phyloP scores from a whole-genome alignment of 2,329 filamentous ascomycete genomes.

The Westerdykella ornata region DNA sequence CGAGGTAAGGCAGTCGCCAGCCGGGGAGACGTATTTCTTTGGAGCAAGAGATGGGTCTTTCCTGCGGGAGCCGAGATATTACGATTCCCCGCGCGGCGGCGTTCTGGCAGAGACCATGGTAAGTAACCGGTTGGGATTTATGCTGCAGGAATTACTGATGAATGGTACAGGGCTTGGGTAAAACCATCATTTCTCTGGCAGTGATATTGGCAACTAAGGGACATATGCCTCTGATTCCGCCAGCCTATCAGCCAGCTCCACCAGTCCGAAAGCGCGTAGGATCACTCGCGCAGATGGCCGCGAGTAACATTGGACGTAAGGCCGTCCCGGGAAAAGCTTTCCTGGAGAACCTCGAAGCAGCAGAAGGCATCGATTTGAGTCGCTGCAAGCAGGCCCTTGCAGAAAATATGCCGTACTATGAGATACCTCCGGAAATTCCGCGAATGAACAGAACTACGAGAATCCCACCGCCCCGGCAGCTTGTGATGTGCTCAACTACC shows the following conservation, averaged over 20 bases:
- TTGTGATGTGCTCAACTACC: constrained; percentile 63
- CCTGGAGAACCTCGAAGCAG: constrained; percentile 48
- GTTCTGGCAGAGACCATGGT: constrained; percentile 76
- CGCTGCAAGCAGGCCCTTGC: constrained; percentile 21
- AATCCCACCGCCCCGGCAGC: constrained; percentile 39
- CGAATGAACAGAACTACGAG: constrained; percentile 40
- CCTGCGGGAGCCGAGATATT: constrained; percentile 60
- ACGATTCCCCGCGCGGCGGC: constrained; percentile 68
- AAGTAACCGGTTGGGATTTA: neutral
- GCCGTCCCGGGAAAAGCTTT: constrained; percentile 64
- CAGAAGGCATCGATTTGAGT: constrained; percentile 44
- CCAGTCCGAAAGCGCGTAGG: constrained; percentile 47
- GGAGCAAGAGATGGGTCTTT: constrained; percentile 59
- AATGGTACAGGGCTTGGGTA: constrained; percentile 51
- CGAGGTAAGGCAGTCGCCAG: constrained; percentile 53
- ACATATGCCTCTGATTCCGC: constrained; percentile 60
- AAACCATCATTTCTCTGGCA: constrained; percentile 76
- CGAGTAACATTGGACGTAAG: constrained; percentile 59
- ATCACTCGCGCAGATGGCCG: constrained; percentile 68
- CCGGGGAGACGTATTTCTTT: constrained; percentile 60
- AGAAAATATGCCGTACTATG: constrained; percentile 35
- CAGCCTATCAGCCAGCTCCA: constrained; percentile 48
- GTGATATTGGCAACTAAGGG: constrained; percentile 66
- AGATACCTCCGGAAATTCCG: constrained; percentile 37
- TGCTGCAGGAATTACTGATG: neutral